Base-by-base conservation (phyloP, 2,329 filamentous ascomycete species). In the Diaporthe sp. region DNA sequence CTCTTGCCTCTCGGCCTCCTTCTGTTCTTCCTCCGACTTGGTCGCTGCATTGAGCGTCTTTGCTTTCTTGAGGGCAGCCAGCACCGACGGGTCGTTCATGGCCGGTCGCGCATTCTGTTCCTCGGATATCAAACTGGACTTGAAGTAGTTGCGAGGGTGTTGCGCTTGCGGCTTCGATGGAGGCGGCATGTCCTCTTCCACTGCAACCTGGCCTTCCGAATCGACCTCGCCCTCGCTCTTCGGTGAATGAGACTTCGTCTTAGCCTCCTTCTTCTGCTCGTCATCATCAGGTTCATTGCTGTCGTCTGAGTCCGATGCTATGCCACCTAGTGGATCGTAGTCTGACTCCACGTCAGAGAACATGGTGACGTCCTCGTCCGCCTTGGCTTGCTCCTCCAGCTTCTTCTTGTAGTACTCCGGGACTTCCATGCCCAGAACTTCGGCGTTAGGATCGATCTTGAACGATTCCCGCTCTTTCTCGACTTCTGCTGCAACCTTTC, bases 41-140 rank as follows among this genome's bases (percentile, higher is more conserved):
- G 82, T 81, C 79, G 82, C 83, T 75, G 87, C 87, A 83, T 89
- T 86, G 73, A 95, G 87, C 13, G 91, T 87, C 25, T 94, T 94
- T 13, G 96, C 96, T 83, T 95, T 95, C 84, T 95, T 95, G 80
- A 99, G 89, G 0, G 95, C 95, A 4, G 95, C 95, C 78, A 95
- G 89, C 77, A 98, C 93, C 2, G 93, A 91, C 2, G 95, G 94
- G 80, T 98, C 95, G 37, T 89, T 90, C 80, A 93, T 90, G 6
- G 90, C 91, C 1, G 90, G 88, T 2, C 85, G 85, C 76, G 87
- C 88, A 65, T 86, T 84, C 20, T 83, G 82, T 77, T 90, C 87
- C 60, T 90, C 87, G 1, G 89, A 89, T 22, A 90, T 85, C 55
- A 92, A 86, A 55, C 89, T 87, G 76, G 89, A 91, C 82, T 90